Evolutionary conservation across 2,329 filamentous ascomycete species (phyloP).

Genomic region (Dactylonectria estremocensis): DNA sequence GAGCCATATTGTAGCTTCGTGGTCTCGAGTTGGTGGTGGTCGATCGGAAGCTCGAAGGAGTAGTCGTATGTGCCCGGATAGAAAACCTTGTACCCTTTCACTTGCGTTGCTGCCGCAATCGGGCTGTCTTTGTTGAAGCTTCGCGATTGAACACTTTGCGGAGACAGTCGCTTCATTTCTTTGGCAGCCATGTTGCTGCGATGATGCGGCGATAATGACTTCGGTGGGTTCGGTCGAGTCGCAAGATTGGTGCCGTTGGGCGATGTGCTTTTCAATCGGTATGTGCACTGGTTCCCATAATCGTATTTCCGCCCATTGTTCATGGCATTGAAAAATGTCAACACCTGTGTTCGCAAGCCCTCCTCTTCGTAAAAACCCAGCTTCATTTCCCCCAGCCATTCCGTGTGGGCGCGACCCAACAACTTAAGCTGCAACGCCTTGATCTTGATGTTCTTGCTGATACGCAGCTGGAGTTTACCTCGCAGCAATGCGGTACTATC

Average conservation of each 20-base stretch:
- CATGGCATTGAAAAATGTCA: slow-evolving; percentile 91
- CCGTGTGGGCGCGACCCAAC: slow-evolving; percentile 86
- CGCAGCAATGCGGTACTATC: slow-evolving; percentile 87
- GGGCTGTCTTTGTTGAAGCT: no score
- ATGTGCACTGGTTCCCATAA: no score
- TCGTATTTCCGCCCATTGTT: no score
- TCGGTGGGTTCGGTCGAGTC: slow-evolving; percentile 38
- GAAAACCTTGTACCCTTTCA: no score
- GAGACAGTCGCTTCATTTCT: slow-evolving; percentile 78
- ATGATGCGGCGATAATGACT: slow-evolving; percentile 39
- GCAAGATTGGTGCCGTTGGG: slow-evolving; percentile 54
- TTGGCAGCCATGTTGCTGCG: slow-evolving; percentile 56
- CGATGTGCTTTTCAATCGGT: slow-evolving; percentile 70
- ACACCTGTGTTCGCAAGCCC: slow-evolving; percentile 87
- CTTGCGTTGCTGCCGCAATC: no score
- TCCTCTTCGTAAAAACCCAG: slow-evolving; percentile 87
- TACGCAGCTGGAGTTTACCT: slow-evolving; percentile 85
- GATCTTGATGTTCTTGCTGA: slow-evolving; percentile 93
- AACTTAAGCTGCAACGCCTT: slow-evolving; percentile 93
- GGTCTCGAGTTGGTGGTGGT: slow-evolving; percentile 90
- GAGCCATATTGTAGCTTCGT: slow-evolving; percentile 89
- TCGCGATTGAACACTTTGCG: no score
- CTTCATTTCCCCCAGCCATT: slow-evolving; percentile 97
- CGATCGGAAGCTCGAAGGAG: no score
- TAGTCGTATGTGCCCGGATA: no score